Base-by-base conservation (phyloP, 139 green algal genomes). In the Diplosphaera chodatii region DNA sequence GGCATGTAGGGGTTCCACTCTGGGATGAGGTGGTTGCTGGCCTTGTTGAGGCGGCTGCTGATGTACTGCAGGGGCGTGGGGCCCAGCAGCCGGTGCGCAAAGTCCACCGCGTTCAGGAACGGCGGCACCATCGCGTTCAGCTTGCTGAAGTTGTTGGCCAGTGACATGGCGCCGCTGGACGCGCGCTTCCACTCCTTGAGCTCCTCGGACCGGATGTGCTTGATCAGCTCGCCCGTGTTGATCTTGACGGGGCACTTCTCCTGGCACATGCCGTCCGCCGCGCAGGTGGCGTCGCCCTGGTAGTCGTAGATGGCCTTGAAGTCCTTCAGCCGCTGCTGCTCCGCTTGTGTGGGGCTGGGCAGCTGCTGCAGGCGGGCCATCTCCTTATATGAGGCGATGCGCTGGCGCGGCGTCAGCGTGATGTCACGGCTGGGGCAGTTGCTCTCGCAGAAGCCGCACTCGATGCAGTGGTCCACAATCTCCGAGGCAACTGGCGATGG, bases 221-320 rank as follows among this genome's bases (percentile, higher is more conserved):
- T 97, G 78, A 97, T 88, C 64, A 97, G 83, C 71, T 94, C 89
- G 27, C 94, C 93, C 10, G 93, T 98, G 89, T 98, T 98, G 86
- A 98, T 98, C 80, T 97, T 97, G 10, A 98, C 94, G 3, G 94
- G 94, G 89, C 94, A 98, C 87, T 97, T 97, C 80, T 95, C 90
- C 85, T 98, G 91, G 86, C 93, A 98, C 93, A 98, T 98, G 85
- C 93, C 93, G 77, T 98, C 93, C 21, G 91, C 91, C 1, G 94
- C 94, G 83, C 94, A 98, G 2, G 93, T 98, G 32, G 86, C 81
- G 69, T 96, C 77, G 21, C 93, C 94, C 13, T 95, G 68, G 77
- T 96, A 96, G 63, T 84, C 80, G 41, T 83, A 96, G 55, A 80
- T 79, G 56, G 69, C 41, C 73, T 83, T 65, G 78, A 95, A 90